Evolutionary conservation across 2,329 filamentous ascomycete species (phyloP).

Genomic region (Fusarium robinianum): DNA sequence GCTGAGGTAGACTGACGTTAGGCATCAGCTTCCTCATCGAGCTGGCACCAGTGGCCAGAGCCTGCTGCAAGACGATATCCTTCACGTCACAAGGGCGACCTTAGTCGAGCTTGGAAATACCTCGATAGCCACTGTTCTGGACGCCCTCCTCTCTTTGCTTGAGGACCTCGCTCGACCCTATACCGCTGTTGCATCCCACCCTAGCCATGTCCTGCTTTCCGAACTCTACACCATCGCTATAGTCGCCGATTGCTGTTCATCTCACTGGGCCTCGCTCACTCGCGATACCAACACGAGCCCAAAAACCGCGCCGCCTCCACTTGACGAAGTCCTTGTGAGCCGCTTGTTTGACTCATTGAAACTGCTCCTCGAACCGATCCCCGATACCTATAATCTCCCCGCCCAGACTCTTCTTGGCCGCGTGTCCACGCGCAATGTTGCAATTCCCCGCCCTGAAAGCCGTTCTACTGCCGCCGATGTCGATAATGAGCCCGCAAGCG

Average conservation of each 20-base stretch:
- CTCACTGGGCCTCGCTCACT: constrained; percentile 59
- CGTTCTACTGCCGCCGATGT: constrained; percentile 22
- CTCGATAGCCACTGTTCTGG: constrained; percentile 58
- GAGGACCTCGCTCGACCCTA: constrained; percentile 63
- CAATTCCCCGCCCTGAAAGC: constrained; percentile 40
- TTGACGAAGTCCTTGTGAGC: constrained; percentile 57
- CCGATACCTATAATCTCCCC: constrained; percentile 61
- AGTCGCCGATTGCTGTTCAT: constrained; percentile 66
- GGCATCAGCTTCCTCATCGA: constrained; percentile 66
- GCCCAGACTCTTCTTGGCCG: constrained; percentile 63
- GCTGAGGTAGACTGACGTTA: constrained; percentile 19
- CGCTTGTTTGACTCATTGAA: constrained; percentile 62
- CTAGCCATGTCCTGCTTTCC: constrained; percentile 64
- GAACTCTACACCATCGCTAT: constrained; percentile 68
- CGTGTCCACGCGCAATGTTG: constrained; percentile 44
- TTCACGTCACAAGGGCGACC: constrained; percentile 63
- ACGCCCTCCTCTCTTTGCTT: constrained; percentile 60
- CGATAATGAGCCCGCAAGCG: constrained; percentile 21
- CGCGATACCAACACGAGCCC: constrained; percentile 28
- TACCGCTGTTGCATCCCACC: constrained; percentile 55
- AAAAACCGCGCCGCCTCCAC: constrained; percentile 40
- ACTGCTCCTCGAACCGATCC: constrained; percentile 60
- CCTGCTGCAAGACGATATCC: constrained; percentile 64
- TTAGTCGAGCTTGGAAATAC: constrained; percentile 63
- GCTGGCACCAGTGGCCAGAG: constrained; percentile 62